Evolutionary conservation across 345 rosid species (phyloP).

Genomic region (Capsella bursapastoris): DNA sequence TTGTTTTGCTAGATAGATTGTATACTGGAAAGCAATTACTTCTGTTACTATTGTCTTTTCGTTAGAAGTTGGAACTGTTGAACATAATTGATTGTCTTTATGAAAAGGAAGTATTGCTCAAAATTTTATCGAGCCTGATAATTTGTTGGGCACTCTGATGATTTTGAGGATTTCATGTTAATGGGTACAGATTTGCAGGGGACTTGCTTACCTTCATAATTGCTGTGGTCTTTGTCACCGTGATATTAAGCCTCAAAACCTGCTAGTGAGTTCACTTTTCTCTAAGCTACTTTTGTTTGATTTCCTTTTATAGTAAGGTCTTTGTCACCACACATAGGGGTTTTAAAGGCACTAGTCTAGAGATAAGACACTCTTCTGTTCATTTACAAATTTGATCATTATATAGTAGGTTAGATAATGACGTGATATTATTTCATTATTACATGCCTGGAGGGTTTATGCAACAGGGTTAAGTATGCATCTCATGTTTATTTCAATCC

Average conservation of each 20-base stretch:
- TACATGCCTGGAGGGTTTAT: slow-evolving; percentile 7
- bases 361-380: not conserved
- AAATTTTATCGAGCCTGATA: not conserved
- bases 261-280: slow-evolving; percentile 56
- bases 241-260: slow-evolving; percentile 88
- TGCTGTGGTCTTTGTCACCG: slow-evolving; percentile 85
- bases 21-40: not conserved
- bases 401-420: not conserved
- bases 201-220: slow-evolving; percentile 79
- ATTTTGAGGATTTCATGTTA: slow-evolving; percentile 26
- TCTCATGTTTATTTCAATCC: not conserved
- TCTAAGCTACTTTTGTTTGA: slow-evolving; percentile 4
- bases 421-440: not conserved
- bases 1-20: slow-evolving; percentile 1
- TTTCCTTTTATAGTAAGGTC: not conserved
- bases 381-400: not conserved
- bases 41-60: not conserved
- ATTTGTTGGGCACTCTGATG: not conserved
- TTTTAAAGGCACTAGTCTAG: not conserved
- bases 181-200: slow-evolving; percentile 78
- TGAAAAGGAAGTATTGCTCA: not conserved
- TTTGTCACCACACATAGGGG: not conserved
- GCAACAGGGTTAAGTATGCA: not conserved
- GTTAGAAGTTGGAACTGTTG: slow-evolving; percentile 4
- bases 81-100: not conserved